Evolutionary conservation across 257 asterid genomes (phyloP), one percentile per base, ranked within the genome.

Genomic region (Eustoma russellianum): DNA sequence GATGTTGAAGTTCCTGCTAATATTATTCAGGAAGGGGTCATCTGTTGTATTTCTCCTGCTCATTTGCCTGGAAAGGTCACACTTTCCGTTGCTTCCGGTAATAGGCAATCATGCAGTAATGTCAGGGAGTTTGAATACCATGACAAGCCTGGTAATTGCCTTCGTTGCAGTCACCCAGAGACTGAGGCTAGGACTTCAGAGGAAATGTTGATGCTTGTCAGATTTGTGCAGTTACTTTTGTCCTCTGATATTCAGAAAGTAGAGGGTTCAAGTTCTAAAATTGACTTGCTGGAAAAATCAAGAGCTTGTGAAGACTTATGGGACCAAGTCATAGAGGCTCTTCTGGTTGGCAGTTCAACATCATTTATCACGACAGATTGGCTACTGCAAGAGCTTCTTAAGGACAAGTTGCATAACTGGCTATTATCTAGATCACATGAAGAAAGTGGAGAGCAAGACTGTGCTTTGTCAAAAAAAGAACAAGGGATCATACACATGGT

Each of bases 401-500:
- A 83, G 71, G 90, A 88, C 77, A 88, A 81, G 76, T 65, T 88
- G 59, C 82, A 68, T 61, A 66, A 24, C 54, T 88, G 99, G 99
- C 79, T 92, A 53, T 74, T 80, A 18, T 81, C 82, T 41, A 83
- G 77, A 70, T 67, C 67, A 62, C 75, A 59, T 17, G 64, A 50
- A 54, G 55, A 57, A 52, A 65, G 46, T 63, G 67, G 72, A 67
- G 63, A 63, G 55, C 44, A 61, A 50, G 70, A 44, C 40, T 73
- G 77, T 63, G 69, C 66, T 59, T 73, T 88, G 57, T 76, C 97
- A 41, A 88, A 76, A 77, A 81, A 85, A 70, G 95, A 92, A 70
- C 99, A 85, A 83, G 95, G 97, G 48, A 72, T 92, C 64, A 79
- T 88, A 68, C 99, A 92, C 71, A 74, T 81, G 79, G 69, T 83